phyloP scores from a whole-genome alignment of 2,329 filamentous ascomycete genomes.

The Cytospora mali region DNA sequence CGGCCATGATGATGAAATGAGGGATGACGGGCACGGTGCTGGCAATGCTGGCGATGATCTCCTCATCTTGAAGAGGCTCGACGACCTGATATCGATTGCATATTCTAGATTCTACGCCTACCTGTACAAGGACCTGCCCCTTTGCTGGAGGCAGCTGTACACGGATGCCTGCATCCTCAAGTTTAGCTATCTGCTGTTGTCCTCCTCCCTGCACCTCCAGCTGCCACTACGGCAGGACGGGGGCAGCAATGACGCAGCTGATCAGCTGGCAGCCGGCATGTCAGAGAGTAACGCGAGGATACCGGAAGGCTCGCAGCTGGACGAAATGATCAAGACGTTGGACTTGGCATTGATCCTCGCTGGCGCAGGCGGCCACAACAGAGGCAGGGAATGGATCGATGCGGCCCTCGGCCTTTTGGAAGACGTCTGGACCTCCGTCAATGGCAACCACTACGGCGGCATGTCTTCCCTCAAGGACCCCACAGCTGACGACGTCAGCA shows the following conservation, averaged over 20 bases:
- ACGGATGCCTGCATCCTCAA: slow-evolving; percentile 70
- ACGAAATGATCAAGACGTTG: slow-evolving; percentile 64
- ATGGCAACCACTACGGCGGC: neutral
- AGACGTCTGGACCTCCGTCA: slow-evolving; percentile 30
- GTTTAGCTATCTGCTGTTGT: slow-evolving; percentile 46
- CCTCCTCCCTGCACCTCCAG: slow-evolving; percentile 20
- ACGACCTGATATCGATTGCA: slow-evolving; percentile 61
- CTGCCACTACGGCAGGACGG: neutral
- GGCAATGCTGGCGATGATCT: neutral
- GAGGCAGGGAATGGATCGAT: slow-evolving; percentile 57
- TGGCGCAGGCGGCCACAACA: slow-evolving; percentile 57
- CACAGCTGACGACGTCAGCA: slow-evolving; percentile 19
- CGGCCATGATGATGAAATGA: neutral
- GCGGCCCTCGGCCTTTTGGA: slow-evolving; percentile 50
- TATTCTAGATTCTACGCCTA: slow-evolving; percentile 71
- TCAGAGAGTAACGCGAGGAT: neutral
- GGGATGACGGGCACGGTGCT: slow-evolving; percentile 5
- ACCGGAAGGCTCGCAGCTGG: slow-evolving; percentile 42
- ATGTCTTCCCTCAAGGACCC: neutral
- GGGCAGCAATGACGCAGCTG: slow-evolving; percentile 3
- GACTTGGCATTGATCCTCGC: slow-evolving; percentile 79
- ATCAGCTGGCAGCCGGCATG: neutral
- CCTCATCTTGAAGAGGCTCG: slow-evolving; percentile 45
- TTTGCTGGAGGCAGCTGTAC: slow-evolving; percentile 71
- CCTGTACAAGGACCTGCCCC: slow-evolving; percentile 66